These are phyloP conservation scores for Fusarium dimerum DNA, from an alignment of 2,329 filamentous ascomycete genomes.

Conservation along the genomic window DNA sequence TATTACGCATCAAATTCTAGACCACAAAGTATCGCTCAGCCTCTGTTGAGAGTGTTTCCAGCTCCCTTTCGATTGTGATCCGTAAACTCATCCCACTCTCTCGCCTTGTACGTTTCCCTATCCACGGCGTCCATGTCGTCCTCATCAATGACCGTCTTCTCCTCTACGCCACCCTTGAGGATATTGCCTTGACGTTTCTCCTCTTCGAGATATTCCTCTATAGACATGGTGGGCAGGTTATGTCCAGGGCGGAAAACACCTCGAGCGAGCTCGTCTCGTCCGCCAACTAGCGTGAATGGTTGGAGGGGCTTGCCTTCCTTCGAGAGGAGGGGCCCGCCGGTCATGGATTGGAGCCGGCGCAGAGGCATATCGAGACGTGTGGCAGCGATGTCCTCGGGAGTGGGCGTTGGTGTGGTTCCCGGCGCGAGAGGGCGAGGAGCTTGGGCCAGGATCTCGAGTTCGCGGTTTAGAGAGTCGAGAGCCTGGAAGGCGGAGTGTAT, in stretches of 20 bases:
- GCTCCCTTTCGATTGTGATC: slow-evolving; percentile 85
- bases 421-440: slow-evolving; percentile 60
- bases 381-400: slow-evolving; percentile 47
- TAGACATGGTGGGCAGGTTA: slow-evolving; percentile 94
- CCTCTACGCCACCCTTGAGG: slow-evolving; percentile 84
- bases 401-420: slow-evolving; percentile 49
- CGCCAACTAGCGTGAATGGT: slow-evolving; percentile 84
- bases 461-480: slow-evolving; percentile 83
- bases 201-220: slow-evolving; percentile 96
- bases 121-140: slow-evolving; percentile 89
- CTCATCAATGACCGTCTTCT: slow-evolving; percentile 77
- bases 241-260: slow-evolving; percentile 90
- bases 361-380: slow-evolving; percentile 72
- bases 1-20: no score
- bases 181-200: slow-evolving; percentile 83
- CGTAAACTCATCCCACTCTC: slow-evolving; percentile 92
- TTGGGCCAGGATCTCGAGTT: slow-evolving; percentile 77
- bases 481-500: slow-evolving; percentile 81
- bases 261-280: slow-evolving; percentile 71
- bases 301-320: slow-evolving; percentile 81
- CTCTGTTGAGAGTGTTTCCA: slow-evolving; percentile 82
- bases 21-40: slow-evolving; percentile 36
- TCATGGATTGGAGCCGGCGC: slow-evolving; percentile 49
- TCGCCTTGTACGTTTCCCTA: slow-evolving; percentile 86
- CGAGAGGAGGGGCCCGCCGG: slow-evolving; percentile 73